Conservation (phyloP, 352 stramenopile species). For the Elongisporangium undulatum region DNA sequence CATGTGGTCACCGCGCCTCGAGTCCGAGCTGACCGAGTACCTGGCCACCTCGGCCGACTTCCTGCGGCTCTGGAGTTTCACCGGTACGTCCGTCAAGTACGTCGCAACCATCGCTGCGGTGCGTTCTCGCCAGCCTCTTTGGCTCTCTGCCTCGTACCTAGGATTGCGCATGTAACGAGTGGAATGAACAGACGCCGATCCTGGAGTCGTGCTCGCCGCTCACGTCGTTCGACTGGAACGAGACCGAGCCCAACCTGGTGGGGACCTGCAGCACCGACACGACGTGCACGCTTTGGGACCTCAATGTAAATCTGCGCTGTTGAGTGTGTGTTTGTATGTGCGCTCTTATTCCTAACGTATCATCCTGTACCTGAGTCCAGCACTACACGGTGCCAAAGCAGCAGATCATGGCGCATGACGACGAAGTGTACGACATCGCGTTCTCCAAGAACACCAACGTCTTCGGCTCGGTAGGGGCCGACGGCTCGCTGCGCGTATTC, state of each 20-base stretch:
- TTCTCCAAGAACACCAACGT: constrained; percentile 93
- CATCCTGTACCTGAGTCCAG: constrained; percentile 16
- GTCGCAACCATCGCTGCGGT: constrained; percentile 75
- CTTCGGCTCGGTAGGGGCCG: constrained; percentile 96
- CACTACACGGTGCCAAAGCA: constrained; percentile 69
- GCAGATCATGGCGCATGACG: constrained; percentile 98
- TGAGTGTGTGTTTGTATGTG: neutral
- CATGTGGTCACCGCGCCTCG: constrained; percentile 74
- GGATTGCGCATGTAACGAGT: constrained; percentile 5
- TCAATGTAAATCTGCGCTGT: constrained; percentile 69
- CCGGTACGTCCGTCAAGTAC: constrained; percentile 68
- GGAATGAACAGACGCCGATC: constrained; percentile 54
- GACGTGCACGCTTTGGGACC: constrained; percentile 99
- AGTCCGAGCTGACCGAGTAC: constrained; percentile 48
- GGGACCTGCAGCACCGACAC: constrained; percentile 97
- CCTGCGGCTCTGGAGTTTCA: constrained; percentile 74
- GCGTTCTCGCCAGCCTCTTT: constrained; percentile 2
- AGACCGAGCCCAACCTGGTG: constrained; percentile 93
- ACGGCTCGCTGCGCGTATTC: constrained; percentile 96
- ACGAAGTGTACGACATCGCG: constrained; percentile 98
- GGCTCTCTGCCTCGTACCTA: neutral
- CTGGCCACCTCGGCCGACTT: constrained; percentile 84
- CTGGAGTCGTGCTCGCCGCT: constrained; percentile 95
- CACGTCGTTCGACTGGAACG: constrained; percentile 99
- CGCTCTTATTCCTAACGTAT: neutral